Percentiles rank a stretch among this genome's conserved stretches.
Conservation (phyloP, 2,329 filamentous ascomycete species). For the Clarireedia sp. region DNA sequence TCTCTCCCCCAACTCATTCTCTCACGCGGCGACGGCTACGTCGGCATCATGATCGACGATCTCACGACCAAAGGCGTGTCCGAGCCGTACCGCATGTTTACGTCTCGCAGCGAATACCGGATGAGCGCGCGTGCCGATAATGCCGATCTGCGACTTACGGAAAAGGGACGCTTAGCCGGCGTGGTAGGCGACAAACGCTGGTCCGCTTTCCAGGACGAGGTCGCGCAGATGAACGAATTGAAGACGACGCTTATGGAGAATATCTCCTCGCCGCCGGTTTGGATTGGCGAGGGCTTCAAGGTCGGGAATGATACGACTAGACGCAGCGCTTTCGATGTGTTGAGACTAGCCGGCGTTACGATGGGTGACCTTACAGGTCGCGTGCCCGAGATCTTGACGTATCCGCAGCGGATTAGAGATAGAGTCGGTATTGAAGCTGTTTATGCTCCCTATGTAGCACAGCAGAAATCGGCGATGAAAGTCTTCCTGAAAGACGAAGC, state of each 20-base stretch:
- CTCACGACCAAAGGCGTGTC: slow-evolving; percentile 93
- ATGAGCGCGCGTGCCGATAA: slow-evolving; percentile 91
- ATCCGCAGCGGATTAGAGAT: slow-evolving; percentile 49
- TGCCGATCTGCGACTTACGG: slow-evolving; percentile 78
- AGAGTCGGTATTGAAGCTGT: slow-evolving; percentile 74
- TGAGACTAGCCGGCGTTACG: slow-evolving; percentile 57
- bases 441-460: slow-evolving; percentile 79
- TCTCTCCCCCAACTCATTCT: slow-evolving; percentile 59
- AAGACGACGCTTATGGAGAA: slow-evolving; percentile 50
- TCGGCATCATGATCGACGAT: slow-evolving; percentile 98
- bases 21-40: slow-evolving; percentile 82
- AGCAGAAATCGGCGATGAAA: slow-evolving; percentile 59
- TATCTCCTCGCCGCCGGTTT: slow-evolving; percentile 52
- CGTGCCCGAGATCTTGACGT: slow-evolving; percentile 50
- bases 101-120: slow-evolving; percentile 87
- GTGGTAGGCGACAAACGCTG: slow-evolving; percentile 75
- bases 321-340: slow-evolving; percentile 70
- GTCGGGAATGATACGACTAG: slow-evolving; percentile 57
- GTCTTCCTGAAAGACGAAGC: slow-evolving; percentile 70
- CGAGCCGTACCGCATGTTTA: slow-evolving; percentile 98
- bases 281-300: slow-evolving; percentile 62
- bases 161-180: slow-evolving; percentile 66
- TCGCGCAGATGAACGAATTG: slow-evolving; percentile 59
- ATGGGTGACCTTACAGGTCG: slow-evolving; percentile 48
- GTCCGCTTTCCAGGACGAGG: slow-evolving; percentile 58